Base-by-base conservation (phyloP, 1,139 yeast species). In the Debaryomyces nepalensis region DNA sequence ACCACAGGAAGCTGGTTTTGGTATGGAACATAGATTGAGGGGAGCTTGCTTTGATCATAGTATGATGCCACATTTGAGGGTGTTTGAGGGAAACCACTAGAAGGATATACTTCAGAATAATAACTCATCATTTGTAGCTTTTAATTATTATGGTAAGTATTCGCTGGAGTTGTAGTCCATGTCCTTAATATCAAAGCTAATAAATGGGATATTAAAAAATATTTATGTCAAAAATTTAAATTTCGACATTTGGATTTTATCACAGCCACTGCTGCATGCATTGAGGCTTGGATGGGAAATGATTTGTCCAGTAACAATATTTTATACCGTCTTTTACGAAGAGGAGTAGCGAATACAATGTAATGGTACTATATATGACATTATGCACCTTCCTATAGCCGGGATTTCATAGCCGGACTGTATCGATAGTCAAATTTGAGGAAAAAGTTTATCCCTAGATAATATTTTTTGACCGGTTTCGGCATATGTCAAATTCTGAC, bases 191-290 rank as follows among this genome's bases (percentile, higher is more conserved):
- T 8, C 8, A 6, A 22, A 33, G 26, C 26, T 24, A 21, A 33
- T 22, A 15, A 21, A 12, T 23, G 15, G 37, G 29, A 34, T 34
- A 34, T 22, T 26, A 34, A 26, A 33, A 33, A 34, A 16, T 34
- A 24, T 34, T 14, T 34, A 34, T 34, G 37, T 34, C 37, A 24
- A 34, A 24, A 24, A 22, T 34, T 34, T 12, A 19, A 34, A 24
- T 34, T 14, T 34, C 37, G 37, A 26, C 37, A 24, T 34, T 21
- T 26, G 21, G 21, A 24, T 5, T 34, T n/a, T 34, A 16, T 34
- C 37, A 34, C 37, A 34, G 37, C 37, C 37, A 34, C 37, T 19
- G 30, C 21, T 24, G 21, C 29, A 16, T 34, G 24, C 12, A 23
- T 16, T 24, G 18, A n/a, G 24, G 20, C 10, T 34, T 14, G 4